Evolutionary conservation across 352 stramenopile genomes (phyloP), one percentile per base, ranked within the genome.

Genomic region (Globisporangium okanoganense): DNA sequence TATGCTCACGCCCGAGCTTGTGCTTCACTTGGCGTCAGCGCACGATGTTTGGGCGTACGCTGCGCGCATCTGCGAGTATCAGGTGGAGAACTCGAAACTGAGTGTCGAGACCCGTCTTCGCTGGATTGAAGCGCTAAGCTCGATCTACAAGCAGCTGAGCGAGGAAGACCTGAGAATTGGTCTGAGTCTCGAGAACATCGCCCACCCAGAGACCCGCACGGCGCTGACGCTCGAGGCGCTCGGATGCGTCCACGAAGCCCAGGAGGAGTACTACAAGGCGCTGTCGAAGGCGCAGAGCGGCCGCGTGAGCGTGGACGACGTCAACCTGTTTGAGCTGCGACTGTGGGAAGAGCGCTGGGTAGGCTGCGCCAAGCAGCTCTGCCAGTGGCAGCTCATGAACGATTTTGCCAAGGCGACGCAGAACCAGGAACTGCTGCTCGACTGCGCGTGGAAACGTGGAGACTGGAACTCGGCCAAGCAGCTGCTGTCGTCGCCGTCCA

Each of bases 381-480:
- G 87, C 22, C 88, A 98, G 65, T 98, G 92, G 92, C 82, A 93
- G 59, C 75, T 97, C 8, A 92, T 98, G 82, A 88, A 94, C 64
- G 87, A 97, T 53, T 97, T 97, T 69, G 89, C 88, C 12, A 94
- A 95, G 61, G 79, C 87, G 35, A 95, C 92, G 33, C 84, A 97
- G 56, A 96, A 98, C 71, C 89, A 96, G 41, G 88, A 97, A 24
- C 71, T 98, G 48, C 65, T 97, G 47, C 65, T 97, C n/a, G 92
- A 98, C 61, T 97, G 89, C 47, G 88, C 88, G 18, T 97, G 87
- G 88, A 98, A 97, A 74, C 84, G 87, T 18, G 85, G 83, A 25
- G 90, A 97, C 54, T 98, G 92, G 92, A 77, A 80, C 43, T 78
- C 79, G 31, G 80, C 89, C 16, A 96, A 96, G 54, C 79, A 92